A percentile compares a stretch with the other conserved stretches of the same genome.
These are phyloP conservation scores for Cryphonectria naterciae DNA, from an alignment of 2,329 filamentous ascomycete genomes.

Conservation along the genomic window DNA sequence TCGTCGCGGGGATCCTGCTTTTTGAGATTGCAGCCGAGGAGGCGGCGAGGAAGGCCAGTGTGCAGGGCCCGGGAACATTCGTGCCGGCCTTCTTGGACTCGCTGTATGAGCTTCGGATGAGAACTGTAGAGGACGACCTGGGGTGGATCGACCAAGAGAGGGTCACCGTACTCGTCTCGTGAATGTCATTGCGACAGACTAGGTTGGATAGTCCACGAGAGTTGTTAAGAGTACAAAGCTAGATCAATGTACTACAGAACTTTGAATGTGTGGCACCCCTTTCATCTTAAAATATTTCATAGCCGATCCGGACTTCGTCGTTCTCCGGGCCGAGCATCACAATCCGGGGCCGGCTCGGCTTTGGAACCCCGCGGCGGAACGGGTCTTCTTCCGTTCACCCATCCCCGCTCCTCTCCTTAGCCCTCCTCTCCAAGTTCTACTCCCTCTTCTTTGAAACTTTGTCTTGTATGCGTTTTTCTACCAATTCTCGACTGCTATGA, in stretches of 20 bases:
- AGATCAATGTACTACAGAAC: background rate
- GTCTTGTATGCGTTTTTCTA: background rate
- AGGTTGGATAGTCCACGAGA: background rate
- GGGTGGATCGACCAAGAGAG: slow-evolving; percentile 18
- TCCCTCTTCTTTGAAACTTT: too few species aligned
- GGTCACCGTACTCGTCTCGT: background rate
- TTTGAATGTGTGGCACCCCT: background rate
- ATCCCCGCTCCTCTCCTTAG: background rate
- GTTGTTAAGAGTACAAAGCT: background rate
- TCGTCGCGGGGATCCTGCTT: slow-evolving; percentile 72
- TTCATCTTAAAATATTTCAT: background rate
- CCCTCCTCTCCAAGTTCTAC: background rate
- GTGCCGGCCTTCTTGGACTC: slow-evolving; percentile 84
- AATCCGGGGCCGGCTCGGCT: slow-evolving; percentile 18
- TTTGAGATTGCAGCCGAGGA: slow-evolving; percentile 76
- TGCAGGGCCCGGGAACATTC: slow-evolving; percentile 83
- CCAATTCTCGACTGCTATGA: background rate
- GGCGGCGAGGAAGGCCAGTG: slow-evolving; percentile 66
- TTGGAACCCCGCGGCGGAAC: slow-evolving; percentile 19
- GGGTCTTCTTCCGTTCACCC: background rate
- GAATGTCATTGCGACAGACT: background rate
- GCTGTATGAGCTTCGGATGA: slow-evolving; percentile 49
- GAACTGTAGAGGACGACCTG: slow-evolving; percentile 8
- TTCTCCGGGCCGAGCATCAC: slow-evolving; percentile 12
- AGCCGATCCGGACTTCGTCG: background rate